A percentile compares a stretch with the other conserved stretches of the same genome.
phyloP scores from a whole-genome alignment of 73 alveolate genomes.

The Paramecium sexaurelia region DNA sequence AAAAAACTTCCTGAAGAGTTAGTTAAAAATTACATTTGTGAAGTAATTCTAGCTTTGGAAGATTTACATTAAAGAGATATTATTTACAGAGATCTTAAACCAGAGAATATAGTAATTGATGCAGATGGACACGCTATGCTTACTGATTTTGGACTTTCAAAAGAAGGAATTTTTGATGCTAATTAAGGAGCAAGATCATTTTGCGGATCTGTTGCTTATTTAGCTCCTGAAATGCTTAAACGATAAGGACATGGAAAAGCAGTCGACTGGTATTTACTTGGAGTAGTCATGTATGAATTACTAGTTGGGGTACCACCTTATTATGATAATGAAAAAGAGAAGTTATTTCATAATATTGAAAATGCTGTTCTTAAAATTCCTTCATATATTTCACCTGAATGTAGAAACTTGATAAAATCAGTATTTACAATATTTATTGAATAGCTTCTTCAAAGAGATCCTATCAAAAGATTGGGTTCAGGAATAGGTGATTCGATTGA shows the following conservation, averaged over 20 bases:
- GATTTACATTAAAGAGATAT: conserved; percentile 89
- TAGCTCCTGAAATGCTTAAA: conserved; percentile 97
- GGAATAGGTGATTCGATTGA: conserved; percentile 82
- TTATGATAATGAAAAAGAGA: conserved; percentile 82
- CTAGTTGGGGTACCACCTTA: conserved; percentile 96
- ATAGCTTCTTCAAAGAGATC: conserved; percentile 88
- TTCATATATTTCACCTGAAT: conserved; percentile 67
- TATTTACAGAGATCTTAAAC: conserved; percentile 86
- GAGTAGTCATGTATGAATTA: conserved; percentile 95
- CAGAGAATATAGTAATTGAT: conserved; percentile 87
- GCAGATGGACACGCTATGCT: conserved; percentile 93
- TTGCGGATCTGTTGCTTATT: conserved; percentile 95
- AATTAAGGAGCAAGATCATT: conserved; percentile 82
- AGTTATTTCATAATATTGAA: conserved; percentile 81
- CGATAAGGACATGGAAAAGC: conserved; percentile 97
- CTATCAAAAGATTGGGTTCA: conserved; percentile 92
- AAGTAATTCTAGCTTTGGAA: conserved; percentile 89
- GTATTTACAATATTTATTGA: conserved; percentile 63
- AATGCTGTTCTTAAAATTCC: conserved; percentile 79
- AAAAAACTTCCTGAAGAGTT: conserved; percentile 88
- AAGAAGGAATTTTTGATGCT: conserved; percentile 92
- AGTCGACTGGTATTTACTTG: conserved; percentile 97
- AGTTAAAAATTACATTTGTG: conserved; percentile 89
- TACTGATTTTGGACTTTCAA: conserved; percentile 95
- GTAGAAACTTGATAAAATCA: conserved; percentile 67